Base-by-base conservation (phyloP, 2,329 filamentous ascomycete species). In the Penicillium griseofulvum region DNA sequence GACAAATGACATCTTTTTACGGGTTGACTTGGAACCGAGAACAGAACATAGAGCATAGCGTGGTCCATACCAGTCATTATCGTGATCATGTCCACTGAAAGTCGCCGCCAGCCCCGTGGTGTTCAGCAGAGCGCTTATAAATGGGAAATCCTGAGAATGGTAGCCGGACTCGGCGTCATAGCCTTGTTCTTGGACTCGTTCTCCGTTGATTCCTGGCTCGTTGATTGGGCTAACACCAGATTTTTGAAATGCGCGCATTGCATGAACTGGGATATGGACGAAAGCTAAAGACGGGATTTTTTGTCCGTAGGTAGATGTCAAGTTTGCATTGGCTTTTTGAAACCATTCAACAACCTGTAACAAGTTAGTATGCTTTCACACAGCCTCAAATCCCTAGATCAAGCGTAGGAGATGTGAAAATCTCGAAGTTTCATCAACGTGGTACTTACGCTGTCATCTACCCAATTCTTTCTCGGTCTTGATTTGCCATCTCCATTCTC, bases 61-160 rank as follows among this genome's bases (percentile, higher is more conserved):
- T 7, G 3, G 8, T 26, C 3, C 48, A 19, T 82, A 86, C 83
- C 83, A 86, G 2, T 81, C 79, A 56, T 83, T 76, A 0, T 82
- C 82, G 56, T 90, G 87, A 60, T 89, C 85, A 58, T 90, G 87
- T 0, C 86, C 87, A 5, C 78, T 80, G 68, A 88, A 87, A 5
- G 87, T 63, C 0, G 75, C 83, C 42, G 84, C 78, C 14, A 88
- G 61, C 0, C 84, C 83, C 0, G 75, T 63, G 0, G 81, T 85
- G 0, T 78, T 71, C 0, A 80, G 72, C 3, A 90, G 64, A 0
- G 85, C 84, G 53, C 80, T 65, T 84, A 89, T 87, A 58, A 90
- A 89, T 0, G 79, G 76, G 0, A 76, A 68, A 53, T 89, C 86
- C 51, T 86, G 72, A 5, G 73, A 74, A 1, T 66, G 66, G 31